Conservation (phyloP, 2,329 filamentous ascomycete genomes). For the Phialophora expanda region DNA sequence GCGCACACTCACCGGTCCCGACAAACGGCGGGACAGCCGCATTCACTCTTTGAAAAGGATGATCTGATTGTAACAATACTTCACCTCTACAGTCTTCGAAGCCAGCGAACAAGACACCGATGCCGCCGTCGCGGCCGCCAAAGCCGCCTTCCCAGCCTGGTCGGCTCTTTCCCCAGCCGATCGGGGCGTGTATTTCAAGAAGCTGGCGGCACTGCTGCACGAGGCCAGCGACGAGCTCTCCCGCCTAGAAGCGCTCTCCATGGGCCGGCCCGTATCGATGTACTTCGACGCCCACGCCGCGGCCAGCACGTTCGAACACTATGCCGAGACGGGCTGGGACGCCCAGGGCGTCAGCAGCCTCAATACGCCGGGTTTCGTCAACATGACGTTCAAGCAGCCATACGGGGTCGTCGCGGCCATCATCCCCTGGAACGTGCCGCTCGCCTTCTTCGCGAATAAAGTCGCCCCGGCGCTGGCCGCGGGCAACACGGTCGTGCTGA, state of each 20-base stretch:
- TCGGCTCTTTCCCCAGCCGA: conserved; percentile 44
- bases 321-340: conserved; percentile 33
- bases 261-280: conserved; percentile 42
- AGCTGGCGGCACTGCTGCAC: conserved; percentile 43
- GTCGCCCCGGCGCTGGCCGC: conserved; percentile 49
- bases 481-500: conserved; percentile 42
- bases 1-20: not conserved
- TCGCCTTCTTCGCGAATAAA: conserved; percentile 53
- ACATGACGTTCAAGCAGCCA: conserved; percentile 36
- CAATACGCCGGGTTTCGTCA: conserved; percentile 34
- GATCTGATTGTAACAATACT: too few relatives aligned
- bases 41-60: not conserved
- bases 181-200: conserved; percentile 44
- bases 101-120: conserved; percentile 45
- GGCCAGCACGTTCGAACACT: conserved; percentile 31
- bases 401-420: conserved; percentile 52
- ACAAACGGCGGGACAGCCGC: too few relatives aligned
- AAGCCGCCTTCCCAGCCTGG: conserved; percentile 48
- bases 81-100: too few relatives aligned
- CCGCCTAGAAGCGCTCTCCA: conserved; percentile 46
- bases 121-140: conserved; percentile 47
- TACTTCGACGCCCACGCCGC: conserved; percentile 31
- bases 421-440: conserved; percentile 63
- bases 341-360: conserved; percentile 38
- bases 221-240: conserved; percentile 43